Evolutionary conservation across 2,329 filamentous ascomycete genomes (phyloP).

Genomic region (Xylariaceae sp.): DNA sequence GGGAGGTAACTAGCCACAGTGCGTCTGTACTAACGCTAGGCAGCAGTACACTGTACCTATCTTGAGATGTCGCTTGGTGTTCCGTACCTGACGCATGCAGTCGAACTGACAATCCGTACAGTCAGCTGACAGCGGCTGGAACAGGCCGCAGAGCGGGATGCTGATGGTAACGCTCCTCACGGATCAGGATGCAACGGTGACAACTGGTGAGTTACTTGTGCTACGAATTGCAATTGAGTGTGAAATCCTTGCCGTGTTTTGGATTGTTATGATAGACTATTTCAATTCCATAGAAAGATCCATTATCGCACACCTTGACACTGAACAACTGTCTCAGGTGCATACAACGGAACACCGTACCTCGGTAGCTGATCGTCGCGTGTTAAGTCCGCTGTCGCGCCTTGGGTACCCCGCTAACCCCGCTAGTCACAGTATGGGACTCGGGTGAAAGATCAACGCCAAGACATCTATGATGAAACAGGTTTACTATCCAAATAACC

Average conservation of each 20-base stretch:
- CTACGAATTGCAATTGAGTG: no score
- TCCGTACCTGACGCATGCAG: neutral
- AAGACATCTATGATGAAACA: neutral
- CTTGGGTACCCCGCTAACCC: neutral
- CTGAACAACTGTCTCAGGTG: no score
- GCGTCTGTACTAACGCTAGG: neutral
- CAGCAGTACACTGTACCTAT: neutral
- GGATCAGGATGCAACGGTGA: no score
- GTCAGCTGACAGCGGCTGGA: no score
- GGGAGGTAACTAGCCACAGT: neutral
- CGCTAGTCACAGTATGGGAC: neutral
- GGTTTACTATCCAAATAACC: neutral
- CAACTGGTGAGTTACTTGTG: no score
- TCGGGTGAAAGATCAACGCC: neutral
- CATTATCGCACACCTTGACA: no score
- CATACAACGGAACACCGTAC: no score
- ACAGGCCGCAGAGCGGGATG: no score
- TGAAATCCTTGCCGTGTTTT: no score
- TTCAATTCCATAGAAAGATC: no score
- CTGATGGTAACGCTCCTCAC: no score
- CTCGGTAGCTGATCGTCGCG: neutral
- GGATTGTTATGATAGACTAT: no score
- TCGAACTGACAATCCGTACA: neutral
- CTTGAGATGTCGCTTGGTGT: neutral
- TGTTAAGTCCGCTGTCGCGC: neutral